phyloP scores from a whole-genome alignment of 176 grass and related monocot species.

The Oryza coarctata region DNA sequence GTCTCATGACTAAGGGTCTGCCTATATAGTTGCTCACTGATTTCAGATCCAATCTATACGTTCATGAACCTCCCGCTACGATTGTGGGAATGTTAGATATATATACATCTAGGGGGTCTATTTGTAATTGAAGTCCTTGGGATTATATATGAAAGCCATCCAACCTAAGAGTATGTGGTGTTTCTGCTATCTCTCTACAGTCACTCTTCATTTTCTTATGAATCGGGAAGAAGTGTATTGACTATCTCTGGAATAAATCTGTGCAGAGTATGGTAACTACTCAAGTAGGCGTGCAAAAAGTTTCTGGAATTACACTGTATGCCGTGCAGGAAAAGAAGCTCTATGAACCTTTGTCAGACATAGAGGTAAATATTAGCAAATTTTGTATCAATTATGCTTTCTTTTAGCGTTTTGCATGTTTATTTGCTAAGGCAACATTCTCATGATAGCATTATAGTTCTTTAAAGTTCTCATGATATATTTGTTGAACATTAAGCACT shows the following conservation, averaged over 20 bases:
- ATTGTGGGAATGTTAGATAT: too few relatives aligned
- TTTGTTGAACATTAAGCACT: not conserved
- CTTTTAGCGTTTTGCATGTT: not conserved
- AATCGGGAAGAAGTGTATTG: not conserved
- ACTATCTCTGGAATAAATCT: conserved; percentile 32
- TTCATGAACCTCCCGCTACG: too few relatives aligned
- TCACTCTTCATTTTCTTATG: conserved; percentile 16
- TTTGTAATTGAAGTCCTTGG: too few relatives aligned
- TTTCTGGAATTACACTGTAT: conserved; percentile 81
- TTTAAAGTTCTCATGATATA: not conserved
- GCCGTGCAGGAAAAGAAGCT: conserved; percentile 86
- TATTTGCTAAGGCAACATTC: not conserved
- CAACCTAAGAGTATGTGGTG: too few relatives aligned
- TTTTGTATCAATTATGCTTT: not conserved
- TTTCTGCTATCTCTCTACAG: too few relatives aligned
- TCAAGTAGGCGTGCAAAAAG: conserved; percentile 83
- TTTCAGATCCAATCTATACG: too few relatives aligned
- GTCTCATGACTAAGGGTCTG: too few relatives aligned
- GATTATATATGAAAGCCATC: too few relatives aligned
- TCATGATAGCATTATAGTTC: not conserved
- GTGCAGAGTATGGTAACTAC: conserved; percentile 87
- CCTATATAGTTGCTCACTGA: too few relatives aligned
- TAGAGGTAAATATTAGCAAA: conserved; percentile 58
- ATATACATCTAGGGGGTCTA: too few relatives aligned
- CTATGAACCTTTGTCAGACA: conserved; percentile 76